Percentiles rank a stretch among this genome's conserved stretches.
Evolutionary conservation across 805 yeast genomes (phyloP).

Genomic region (Clavispora santaluciae): DNA sequence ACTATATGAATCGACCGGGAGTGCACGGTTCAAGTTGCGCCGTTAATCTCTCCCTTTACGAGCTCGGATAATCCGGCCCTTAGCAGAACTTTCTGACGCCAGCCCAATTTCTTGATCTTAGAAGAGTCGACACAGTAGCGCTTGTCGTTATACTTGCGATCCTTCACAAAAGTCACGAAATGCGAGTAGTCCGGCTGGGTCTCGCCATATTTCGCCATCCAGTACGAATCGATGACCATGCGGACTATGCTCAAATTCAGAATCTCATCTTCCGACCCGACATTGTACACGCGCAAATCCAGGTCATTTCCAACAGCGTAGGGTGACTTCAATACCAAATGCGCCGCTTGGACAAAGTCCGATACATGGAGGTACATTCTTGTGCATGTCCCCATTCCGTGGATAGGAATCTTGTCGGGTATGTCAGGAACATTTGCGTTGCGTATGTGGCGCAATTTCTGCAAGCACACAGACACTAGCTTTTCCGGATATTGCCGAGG

Average conservation of each 20-base stretch:
- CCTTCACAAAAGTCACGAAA: slow-evolving; percentile 21
- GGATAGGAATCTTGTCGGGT: slow-evolving; percentile 28
- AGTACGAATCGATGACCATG: slow-evolving; percentile 15
- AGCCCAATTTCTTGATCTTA: slow-evolving; percentile 26
- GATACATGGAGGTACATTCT: slow-evolving; percentile 43
- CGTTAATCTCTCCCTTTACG: neutral
- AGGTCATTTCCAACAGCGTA: neutral
- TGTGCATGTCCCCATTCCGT: slow-evolving; percentile 43
- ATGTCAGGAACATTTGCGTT: neutral
- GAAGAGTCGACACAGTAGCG: slow-evolving; percentile 21
- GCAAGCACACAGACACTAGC: slow-evolving; percentile 32
- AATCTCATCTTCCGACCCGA: slow-evolving; percentile 11
- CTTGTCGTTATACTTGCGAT: slow-evolving; percentile 31
- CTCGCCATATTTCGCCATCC: slow-evolving; percentile 3
- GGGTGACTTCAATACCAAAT: slow-evolving; percentile 18
- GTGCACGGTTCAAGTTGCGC: neutral
- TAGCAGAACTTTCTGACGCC: slow-evolving; percentile 23
- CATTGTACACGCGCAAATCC: slow-evolving; percentile 16
- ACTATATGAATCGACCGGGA: neutral
- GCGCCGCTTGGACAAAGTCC: slow-evolving; percentile 40
- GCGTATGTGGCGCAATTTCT: slow-evolving; percentile 3
- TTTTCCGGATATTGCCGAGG: slow-evolving; percentile 53
- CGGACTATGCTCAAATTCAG: slow-evolving; percentile 17
- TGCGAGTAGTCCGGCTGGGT: slow-evolving; percentile 2
- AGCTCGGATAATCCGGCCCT: slow-evolving; percentile 19